Evolutionary conservation across 139 green algal genomes (phyloP).

Genomic region (Auxenochlorella pyrenoidosa): DNA sequence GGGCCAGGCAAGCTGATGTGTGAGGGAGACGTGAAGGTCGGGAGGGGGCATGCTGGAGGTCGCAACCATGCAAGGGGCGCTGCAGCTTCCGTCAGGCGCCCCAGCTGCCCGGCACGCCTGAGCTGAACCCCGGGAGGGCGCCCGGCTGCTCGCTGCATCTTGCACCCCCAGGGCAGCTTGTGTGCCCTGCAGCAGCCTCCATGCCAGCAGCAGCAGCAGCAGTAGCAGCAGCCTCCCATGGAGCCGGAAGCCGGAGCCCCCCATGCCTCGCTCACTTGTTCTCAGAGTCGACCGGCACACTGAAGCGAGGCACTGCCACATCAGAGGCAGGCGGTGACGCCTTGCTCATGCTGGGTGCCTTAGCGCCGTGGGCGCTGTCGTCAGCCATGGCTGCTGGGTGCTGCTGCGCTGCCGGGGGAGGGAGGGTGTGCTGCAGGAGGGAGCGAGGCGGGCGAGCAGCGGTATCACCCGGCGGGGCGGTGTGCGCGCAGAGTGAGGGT

Average conservation of each 20-base stretch:
- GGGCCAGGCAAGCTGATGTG: no score
- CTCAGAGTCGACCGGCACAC: slow-evolving; percentile 73
- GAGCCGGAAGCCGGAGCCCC: background rate
- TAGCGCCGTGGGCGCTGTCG: slow-evolving; percentile 31
- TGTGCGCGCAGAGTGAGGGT: no score
- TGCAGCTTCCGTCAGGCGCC: background rate
- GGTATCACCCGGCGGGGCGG: no score
- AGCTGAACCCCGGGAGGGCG: no score
- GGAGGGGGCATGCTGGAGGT: no score
- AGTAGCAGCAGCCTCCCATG: no score
- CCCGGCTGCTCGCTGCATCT: no score
- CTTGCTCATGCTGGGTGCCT: background rate
- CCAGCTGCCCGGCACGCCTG: no score
- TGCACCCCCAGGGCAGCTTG: no score
- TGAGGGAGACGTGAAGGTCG: no score
- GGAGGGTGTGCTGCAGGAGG: background rate
- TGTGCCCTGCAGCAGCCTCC: background rate
- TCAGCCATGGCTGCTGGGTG: slow-evolving; percentile 17
- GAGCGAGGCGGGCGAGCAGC: background rate
- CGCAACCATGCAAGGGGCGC: no score
- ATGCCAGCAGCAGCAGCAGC: no score
- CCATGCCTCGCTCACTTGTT: slow-evolving; percentile 73
- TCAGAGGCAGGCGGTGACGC: background rate
- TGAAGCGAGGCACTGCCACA: slow-evolving; percentile 33
- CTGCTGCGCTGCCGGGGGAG: background rate